Conservation (phyloP, 2,329 filamentous ascomycete species). For the Fusarium hainanense region DNA sequence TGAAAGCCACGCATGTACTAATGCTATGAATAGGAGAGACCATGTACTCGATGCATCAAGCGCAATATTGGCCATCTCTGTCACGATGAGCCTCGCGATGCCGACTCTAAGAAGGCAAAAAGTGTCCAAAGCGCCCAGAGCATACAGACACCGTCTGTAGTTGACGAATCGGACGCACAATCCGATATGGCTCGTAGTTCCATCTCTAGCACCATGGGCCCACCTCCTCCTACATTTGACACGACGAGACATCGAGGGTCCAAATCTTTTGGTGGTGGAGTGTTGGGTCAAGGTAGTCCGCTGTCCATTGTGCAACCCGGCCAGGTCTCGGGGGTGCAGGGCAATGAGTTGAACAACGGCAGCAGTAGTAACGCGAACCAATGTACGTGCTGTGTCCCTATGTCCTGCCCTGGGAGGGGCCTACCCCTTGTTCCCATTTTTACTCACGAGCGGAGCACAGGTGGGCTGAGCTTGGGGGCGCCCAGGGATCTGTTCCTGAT, state of each 20-base stretch:
- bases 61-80: constrained; percentile 98
- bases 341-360: constrained; percentile 64
- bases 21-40: constrained; percentile 76
- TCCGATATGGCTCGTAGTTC: constrained; percentile 65
- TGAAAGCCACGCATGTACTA: constrained; percentile 39
- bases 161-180: constrained; percentile 69
- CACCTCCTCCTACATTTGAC: constrained; percentile 59
- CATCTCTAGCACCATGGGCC: constrained; percentile 67
- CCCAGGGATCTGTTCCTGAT: constrained; percentile 35
- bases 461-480: constrained; percentile 38
- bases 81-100: constrained; percentile 95
- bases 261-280: constrained; percentile 57
- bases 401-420: constrained; percentile 35
- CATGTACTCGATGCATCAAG: constrained; percentile 97
- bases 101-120: constrained; percentile 82
- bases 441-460: constrained; percentile 42
- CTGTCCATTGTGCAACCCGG: constrained; percentile 79
- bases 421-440: constrained; percentile 41
- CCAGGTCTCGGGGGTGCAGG: constrained; percentile 73
- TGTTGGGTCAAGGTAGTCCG: constrained; percentile 62
- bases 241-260: constrained; percentile 51
- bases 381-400: constrained; percentile 68
- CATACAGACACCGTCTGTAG: constrained; percentile 58
- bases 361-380: constrained; percentile 75
- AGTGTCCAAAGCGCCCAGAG: constrained; percentile 59